Evolutionary conservation across 257 asterid genomes (phyloP), one percentile per base, ranked within the genome.

Genomic region (Nicotiana otophora): DNA sequence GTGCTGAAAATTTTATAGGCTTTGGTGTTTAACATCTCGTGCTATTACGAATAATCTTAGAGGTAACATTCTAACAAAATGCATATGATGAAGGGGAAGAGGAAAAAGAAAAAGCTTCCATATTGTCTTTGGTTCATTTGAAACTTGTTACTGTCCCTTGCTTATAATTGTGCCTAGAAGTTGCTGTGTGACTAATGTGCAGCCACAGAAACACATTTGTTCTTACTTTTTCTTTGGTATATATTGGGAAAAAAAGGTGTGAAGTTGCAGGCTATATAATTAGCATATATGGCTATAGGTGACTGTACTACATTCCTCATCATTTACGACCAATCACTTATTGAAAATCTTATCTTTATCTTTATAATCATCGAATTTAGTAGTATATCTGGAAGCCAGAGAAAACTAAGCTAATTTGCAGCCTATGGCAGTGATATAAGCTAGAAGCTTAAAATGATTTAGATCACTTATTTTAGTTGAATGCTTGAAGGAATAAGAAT

Each of bases 401-500:
- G n/a, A 72, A 42, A 72, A 72, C 23, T 48, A 72, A 72, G 61
- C 78, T 72, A 42, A 19, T 72, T 46, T 72, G 14, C 51, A 66
- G 26, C 51, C 75, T 66, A 66, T 10, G 3, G 4, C 14, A 12
- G 33, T 72, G 39, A 48, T n/a, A 72, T 12, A 46, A 48, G 39
- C 61, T 23, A 48, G 39, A 72, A 72, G 79, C 57, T 72, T 72
- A 72, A 72, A 30, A 72, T 48, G 79, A 72, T 48, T n/a, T 70
- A n/a, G 4, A n/a, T 70, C 58, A 70, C 78, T 39, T 70, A 70
- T 11, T 70, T 70, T 70, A 70, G 78, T 70, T 70, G 10, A 70
- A 42, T 70, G 58, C 78, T 70, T 70, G 78, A 70, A 70, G 78
- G 58, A 39, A 1, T 39, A 39, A 39, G 46, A 39, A 39, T 7